These are phyloP conservation scores for Botrytis aclada DNA, from an alignment of 2,329 filamentous ascomycete species.

Conservation along the genomic window DNA sequence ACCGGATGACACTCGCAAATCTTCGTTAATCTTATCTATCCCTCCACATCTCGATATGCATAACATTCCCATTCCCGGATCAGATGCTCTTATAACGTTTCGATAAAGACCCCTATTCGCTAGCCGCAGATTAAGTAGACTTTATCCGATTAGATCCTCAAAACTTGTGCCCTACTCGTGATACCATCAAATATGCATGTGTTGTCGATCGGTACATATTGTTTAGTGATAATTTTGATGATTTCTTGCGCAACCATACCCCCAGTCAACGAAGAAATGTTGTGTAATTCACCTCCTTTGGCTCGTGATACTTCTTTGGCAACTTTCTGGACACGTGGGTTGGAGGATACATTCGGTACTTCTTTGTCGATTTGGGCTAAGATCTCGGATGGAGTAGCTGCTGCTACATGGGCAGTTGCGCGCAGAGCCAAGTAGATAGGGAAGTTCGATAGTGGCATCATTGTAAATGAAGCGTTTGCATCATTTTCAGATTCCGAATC, in stretches of 20 bases:
- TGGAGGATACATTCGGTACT: constrained; percentile 48
- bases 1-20: neutral
- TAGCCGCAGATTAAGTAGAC: neutral
- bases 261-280: constrained; percentile 81
- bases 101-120: constrained; percentile 4
- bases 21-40: constrained; percentile 1
- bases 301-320: constrained; percentile 71
- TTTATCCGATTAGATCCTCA: constrained; percentile 30
- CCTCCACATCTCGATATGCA: neutral
- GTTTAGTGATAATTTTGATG: constrained; percentile 80
- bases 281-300: constrained; percentile 84
- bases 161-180: constrained; percentile 35
- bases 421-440: constrained; percentile 67
- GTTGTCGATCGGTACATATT: constrained; percentile 70
- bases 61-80: neutral
- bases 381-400: constrained; percentile 52
- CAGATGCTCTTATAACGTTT: neutral
- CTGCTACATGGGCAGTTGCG: constrained; percentile 48
- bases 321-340: constrained; percentile 51
- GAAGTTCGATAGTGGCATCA: constrained; percentile 53
- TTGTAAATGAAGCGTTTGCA: constrained; percentile 44
- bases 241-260: constrained; percentile 96
- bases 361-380: constrained; percentile 45
- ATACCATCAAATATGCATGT: constrained; percentile 70
- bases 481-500: constrained; percentile 55